Base-by-base conservation (phyloP, 805 yeast genomes). In the Osmozyma mogii region DNA sequence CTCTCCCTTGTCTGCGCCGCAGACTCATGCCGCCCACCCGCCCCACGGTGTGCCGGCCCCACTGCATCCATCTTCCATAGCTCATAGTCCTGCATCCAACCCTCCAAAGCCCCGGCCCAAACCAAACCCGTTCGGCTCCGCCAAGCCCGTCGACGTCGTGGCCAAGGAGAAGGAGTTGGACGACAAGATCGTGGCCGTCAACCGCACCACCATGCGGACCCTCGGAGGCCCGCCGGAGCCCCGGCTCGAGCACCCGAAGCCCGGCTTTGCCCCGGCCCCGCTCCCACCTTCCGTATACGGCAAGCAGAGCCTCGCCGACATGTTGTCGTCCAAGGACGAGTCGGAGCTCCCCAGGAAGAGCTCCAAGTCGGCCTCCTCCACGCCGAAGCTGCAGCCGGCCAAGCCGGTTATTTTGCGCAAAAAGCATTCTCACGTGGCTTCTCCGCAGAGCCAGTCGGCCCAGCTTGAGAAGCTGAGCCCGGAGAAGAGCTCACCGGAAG, bases 131-230 rank as follows among this genome's bases (percentile, higher is more conserved):
- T 84, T 85, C 59, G 95, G 95, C 0, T 60, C 70, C 4, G 95
- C 95, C 1, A 82, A 75, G 54, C 95, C 95, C 2, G 89, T 84
- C 5, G 95, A 84, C 51, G 74, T 81, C 3, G 60, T 76, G 14
- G 64, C 82, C 15, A 76, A 72, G 40, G 75, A 72, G 41, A 56
- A 65, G 26, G 89, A 81, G 44, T 56, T 80, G 14, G 88, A 80
- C n/a, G n/a, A n/a, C n/a, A n/a, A n/a, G n/a, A n/a, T n/a, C n/a
- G n/a, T n/a, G n/a, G n/a, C n/a, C n/a, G n/a, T n/a, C n/a, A n/a
- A n/a, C n/a, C n/a, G n/a, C n/a, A n/a, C n/a, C n/a, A n/a, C n/a
- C n/a, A n/a, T n/a, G n/a, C n/a, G n/a, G n/a, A n/a, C n/a, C n/a
- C n/a, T n/a, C n/a, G n/a, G n/a, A n/a, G n/a, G n/a, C n/a, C n/a